These are phyloP conservation scores for Erigeron canadensis DNA, from an alignment of 129 eudicot genomes.

Conservation along the genomic window DNA sequence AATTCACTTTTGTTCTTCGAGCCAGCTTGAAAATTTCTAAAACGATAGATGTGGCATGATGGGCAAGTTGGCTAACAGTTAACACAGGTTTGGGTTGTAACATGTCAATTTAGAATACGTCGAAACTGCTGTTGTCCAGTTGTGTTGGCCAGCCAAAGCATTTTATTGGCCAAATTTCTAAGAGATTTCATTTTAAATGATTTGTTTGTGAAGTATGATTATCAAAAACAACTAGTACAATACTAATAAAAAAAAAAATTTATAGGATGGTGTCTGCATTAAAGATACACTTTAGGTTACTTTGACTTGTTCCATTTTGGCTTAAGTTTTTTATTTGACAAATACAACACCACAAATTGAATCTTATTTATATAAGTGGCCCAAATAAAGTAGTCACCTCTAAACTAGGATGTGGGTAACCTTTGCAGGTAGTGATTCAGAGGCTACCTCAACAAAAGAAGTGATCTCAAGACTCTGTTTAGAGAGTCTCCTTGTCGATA, in stretches of 20 bases:
- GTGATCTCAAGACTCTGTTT: conserved; percentile 30
- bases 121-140: neutral
- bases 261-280: neutral
- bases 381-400: too few relatives aligned
- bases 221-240: neutral
- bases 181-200: neutral
- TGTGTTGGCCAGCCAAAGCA: neutral
- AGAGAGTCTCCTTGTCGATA: neutral
- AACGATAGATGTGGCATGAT: neutral
- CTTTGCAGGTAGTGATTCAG: conserved; percentile 67
- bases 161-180: neutral
- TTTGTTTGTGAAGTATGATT: neutral
- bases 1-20: neutral
- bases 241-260: neutral
- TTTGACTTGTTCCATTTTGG: conserved; percentile 4
- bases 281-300: neutral
- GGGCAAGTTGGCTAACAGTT: neutral
- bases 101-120: neutral
- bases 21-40: neutral
- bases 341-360: neutral
- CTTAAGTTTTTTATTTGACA: neutral
- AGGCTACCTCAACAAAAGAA: conserved; percentile 75
- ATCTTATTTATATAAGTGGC: too few relatives aligned
- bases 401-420: too few relatives aligned
- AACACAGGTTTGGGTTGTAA: neutral